These are phyloP conservation scores for Uromyces viciae-fabae DNA, from an alignment of 1,284 basidiomycete genomes.

Conservation along the genomic window DNA sequence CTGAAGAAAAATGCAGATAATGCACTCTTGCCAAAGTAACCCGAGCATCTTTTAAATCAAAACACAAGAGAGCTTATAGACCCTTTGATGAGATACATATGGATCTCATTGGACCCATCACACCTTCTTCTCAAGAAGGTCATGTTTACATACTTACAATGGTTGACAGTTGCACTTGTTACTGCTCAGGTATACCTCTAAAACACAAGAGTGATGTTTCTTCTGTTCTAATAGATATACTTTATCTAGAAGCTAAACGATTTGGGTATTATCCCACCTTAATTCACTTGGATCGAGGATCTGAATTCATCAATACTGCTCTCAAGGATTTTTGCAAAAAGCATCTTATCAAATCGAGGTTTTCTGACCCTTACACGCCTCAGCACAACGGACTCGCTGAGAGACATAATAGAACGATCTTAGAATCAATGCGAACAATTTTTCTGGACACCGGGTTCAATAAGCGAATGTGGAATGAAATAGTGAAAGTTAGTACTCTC, in stretches of 20 bases:
- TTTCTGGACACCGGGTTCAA: too few relatives aligned
- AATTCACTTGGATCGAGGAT: background rate
- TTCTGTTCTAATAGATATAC: background rate
- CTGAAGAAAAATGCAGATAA: background rate
- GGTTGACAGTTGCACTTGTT: too few relatives aligned
- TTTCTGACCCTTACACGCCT: background rate
- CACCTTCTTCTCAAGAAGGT: background rate
- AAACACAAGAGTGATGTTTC: background rate
- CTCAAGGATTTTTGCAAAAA: background rate
- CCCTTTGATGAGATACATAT: background rate
- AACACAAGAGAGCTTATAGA: background rate
- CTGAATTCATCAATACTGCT: background rate
- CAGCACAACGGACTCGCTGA: slow-evolving; percentile 2
- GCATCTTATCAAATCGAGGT: background rate
- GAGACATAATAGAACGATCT: background rate
- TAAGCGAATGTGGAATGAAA: too few relatives aligned
- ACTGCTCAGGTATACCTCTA: too few relatives aligned
- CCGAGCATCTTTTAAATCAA: background rate
- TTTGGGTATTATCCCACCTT: background rate
- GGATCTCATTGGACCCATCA: background rate
- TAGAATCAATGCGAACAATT: too few relatives aligned
- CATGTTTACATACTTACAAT: too few relatives aligned
- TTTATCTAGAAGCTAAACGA: background rate
- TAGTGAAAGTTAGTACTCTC: too few relatives aligned
- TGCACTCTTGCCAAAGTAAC: background rate